Percentiles rank a stretch among this genome's conserved stretches.
These are phyloP conservation scores for Phytophthora meadii DNA, from an alignment of 352 stramenopile genomes.

Conservation along the genomic window DNA sequence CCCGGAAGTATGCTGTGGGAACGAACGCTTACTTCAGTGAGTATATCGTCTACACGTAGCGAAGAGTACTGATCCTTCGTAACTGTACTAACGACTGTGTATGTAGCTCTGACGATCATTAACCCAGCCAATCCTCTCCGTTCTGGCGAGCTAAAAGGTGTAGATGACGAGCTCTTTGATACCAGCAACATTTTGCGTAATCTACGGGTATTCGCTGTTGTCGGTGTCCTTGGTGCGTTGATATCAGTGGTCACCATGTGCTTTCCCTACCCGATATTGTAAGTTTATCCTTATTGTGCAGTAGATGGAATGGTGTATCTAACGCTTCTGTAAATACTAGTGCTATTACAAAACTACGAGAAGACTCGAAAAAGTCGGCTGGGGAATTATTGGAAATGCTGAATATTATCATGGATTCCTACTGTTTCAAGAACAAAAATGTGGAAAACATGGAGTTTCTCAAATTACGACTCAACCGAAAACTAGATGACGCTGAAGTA, in stretches of 20 bases:
- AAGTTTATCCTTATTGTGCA: conserved; percentile 1
- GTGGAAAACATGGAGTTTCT: conserved; percentile 80
- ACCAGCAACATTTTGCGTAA: conserved; percentile 60
- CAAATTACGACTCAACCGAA: conserved; percentile 63
- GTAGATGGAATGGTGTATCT: too few species aligned
- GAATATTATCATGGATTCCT: conserved; percentile 82
- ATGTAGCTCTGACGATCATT: conserved; percentile 69
- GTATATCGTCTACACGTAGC: not conserved
- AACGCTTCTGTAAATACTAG: conserved; percentile 18
- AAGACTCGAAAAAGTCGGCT: conserved; percentile 48
- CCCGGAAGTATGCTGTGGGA: conserved; percentile 69
- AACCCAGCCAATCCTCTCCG: conserved; percentile 53
- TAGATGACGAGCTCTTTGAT: conserved; percentile 42
- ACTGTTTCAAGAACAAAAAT: conserved; percentile 88
- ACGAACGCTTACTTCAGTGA: conserved; percentile 74
- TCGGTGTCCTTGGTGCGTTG: conserved; percentile 57
- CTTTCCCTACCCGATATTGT: conserved; percentile 72
- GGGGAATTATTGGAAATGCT: conserved; percentile 66
- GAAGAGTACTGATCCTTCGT: too few species aligned
- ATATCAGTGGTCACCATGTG: conserved; percentile 65
- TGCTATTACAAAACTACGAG: conserved; percentile 52
- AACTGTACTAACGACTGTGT: not conserved
- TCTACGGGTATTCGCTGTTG: conserved; percentile 54
- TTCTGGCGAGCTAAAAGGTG: conserved; percentile 43
- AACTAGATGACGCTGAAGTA: conserved; percentile 60